Conservation (phyloP, 441 rosid genomes). For the Populus hybrid region DNA sequence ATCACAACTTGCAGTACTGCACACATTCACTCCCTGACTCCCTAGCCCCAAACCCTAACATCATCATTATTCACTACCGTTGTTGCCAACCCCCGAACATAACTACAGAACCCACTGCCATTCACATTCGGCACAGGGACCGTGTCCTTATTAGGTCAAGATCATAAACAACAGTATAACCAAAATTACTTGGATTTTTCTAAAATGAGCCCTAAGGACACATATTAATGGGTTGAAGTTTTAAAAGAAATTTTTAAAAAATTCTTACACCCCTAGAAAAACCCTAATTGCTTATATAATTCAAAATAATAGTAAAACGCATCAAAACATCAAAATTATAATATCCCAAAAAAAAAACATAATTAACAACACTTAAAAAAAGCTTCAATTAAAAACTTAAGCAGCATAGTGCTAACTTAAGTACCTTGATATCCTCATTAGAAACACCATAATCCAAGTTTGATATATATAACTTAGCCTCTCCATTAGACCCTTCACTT, state of each 20-base stretch:
- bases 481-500: constrained; percentile 18
- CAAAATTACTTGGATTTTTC: not conserved
- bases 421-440: constrained; percentile 75
- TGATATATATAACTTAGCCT: constrained; percentile 74
- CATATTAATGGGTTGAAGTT: not conserved
- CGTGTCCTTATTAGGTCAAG: not conserved
- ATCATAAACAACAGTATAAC: not conserved
- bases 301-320: not conserved
- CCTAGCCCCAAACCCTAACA: not conserved
- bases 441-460: constrained; percentile 85
- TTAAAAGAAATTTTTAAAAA: too few species aligned
- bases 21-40: not conserved
- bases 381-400: not conserved
- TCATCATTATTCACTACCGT: too few species aligned
- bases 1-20: not conserved
- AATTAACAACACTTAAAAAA: not conserved
- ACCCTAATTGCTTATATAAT: not conserved
- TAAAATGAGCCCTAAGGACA: not conserved
- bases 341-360: not conserved
- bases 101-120: not conserved
- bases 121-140: not conserved
- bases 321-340: not conserved
- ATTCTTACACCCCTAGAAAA: not conserved
- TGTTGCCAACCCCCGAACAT: too few species aligned
- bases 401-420: not conserved